Evolutionary conservation across 2,329 filamentous ascomycete genomes (phyloP).

Genomic region (Colletotrichum limetticola): DNA sequence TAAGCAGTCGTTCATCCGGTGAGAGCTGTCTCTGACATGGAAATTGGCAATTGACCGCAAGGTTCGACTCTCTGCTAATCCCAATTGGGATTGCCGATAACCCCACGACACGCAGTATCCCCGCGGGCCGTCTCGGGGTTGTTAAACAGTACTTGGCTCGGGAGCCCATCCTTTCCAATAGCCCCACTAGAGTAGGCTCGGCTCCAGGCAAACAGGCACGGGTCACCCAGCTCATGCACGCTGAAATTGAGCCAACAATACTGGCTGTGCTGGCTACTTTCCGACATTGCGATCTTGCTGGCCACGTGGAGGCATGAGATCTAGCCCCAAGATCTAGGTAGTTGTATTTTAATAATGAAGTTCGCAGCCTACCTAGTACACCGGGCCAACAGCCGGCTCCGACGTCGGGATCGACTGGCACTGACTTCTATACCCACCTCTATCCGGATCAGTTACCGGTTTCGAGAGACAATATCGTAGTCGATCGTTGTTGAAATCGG

Average conservation of each 20-base stretch:
- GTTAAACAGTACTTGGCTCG: not conserved
- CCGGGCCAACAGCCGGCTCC: not conserved
- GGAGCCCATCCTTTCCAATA: not conserved
- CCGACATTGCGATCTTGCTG: not conserved
- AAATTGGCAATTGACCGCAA: not conserved
- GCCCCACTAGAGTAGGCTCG: not conserved
- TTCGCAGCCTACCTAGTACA: not conserved
- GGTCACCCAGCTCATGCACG: not conserved
- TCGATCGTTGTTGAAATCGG: not conserved
- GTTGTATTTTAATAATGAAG: not conserved
- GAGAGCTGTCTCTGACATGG: not conserved
- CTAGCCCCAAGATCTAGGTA: no score
- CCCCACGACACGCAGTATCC: not conserved
- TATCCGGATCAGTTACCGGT: not conserved
- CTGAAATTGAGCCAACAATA: not conserved
- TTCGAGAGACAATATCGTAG: not conserved
- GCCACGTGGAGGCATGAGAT: not conserved
- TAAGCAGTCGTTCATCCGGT: not conserved
- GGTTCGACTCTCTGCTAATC: not conserved
- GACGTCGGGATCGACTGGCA: not conserved
- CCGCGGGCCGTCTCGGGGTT: no score
- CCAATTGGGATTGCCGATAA: not conserved
- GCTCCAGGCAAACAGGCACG: not conserved
- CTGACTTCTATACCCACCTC: not conserved
- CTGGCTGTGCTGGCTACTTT: not conserved